Percentiles rank a stretch among this genome's conserved stretches.
Conservation (phyloP, 192 early-diverging fungal genomes). For the Podila verticillata region DNA sequence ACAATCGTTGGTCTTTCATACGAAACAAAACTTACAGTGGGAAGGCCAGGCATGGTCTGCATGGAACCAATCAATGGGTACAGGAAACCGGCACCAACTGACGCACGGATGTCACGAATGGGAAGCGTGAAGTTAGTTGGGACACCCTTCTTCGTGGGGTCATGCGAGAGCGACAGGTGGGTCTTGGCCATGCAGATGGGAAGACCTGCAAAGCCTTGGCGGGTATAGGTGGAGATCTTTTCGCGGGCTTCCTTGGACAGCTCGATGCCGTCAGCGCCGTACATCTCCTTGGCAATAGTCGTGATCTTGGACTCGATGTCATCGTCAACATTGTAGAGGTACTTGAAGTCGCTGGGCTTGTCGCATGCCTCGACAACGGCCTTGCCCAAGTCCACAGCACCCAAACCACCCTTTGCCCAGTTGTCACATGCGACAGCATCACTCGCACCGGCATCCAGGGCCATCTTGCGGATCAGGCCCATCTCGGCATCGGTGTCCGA, state of each 20-base stretch:
- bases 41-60: slow-evolving; percentile 95
- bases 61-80: slow-evolving; percentile 96
- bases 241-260: slow-evolving; percentile 82
- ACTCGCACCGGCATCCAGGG: slow-evolving; percentile 85
- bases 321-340: slow-evolving; percentile 85
- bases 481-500: slow-evolving; percentile 90
- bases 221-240: slow-evolving; percentile 91
- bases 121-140: slow-evolving; percentile 94
- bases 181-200: slow-evolving; percentile 99
- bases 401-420: slow-evolving; percentile 95
- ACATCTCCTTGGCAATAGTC: slow-evolving; percentile 92
- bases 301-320: slow-evolving; percentile 94
- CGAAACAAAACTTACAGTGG: not conserved
- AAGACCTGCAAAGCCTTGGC: slow-evolving; percentile 87
- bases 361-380: slow-evolving; percentile 77
- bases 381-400: slow-evolving; percentile 87
- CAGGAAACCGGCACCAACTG: slow-evolving; percentile 96
- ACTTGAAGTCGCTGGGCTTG: slow-evolving; percentile 72
- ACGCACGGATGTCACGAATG: slow-evolving; percentile 94
- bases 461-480: slow-evolving; percentile 74
- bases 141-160: slow-evolving; percentile 91
- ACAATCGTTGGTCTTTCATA: no score
- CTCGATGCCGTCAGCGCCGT: slow-evolving; percentile 93
- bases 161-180: slow-evolving; percentile 92
- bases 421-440: slow-evolving; percentile 88